These are phyloP conservation scores for Gomphus bonarii DNA, from an alignment of 1,284 basidiomycete species.

Conservation along the genomic window DNA sequence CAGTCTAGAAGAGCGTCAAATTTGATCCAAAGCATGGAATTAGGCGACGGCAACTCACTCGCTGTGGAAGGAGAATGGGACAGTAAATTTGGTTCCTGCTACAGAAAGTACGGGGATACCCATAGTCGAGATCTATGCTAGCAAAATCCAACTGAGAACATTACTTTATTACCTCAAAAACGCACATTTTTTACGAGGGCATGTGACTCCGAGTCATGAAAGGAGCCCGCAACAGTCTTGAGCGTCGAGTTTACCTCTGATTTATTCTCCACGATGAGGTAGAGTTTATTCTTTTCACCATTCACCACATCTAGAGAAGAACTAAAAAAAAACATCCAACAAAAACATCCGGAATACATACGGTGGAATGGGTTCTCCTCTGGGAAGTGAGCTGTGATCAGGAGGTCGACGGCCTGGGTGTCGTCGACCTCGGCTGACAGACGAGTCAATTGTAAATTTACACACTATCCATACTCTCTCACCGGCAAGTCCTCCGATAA, in stretches of 20 bases:
- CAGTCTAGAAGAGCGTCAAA: constrained; percentile 34
- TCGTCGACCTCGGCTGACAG: constrained; percentile 4
- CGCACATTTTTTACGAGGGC: constrained; percentile 67
- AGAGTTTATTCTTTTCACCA: constrained; percentile 70
- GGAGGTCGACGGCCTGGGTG: constrained; percentile 31
- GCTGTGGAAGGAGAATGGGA: constrained; percentile 74
- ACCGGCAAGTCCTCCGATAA: constrained; percentile 7
- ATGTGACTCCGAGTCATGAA: constrained; percentile 59
- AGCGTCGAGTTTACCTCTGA: constrained; percentile 70
- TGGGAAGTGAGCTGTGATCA: constrained; percentile 58
- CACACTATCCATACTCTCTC: neutral
- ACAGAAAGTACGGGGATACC: constrained; percentile 52
- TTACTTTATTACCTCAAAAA: constrained; percentile 14
- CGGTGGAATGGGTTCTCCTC: constrained; percentile 76
- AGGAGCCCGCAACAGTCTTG: constrained; percentile 57
- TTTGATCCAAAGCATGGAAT: constrained; percentile 12
- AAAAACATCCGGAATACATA: constrained; percentile 32
- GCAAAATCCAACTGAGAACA: constrained; percentile 6
- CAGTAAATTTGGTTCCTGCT: constrained; percentile 53
- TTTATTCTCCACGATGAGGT: constrained; percentile 64
- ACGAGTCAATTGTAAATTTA: neutral
- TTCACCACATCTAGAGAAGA: constrained; percentile 64
- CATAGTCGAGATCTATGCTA: constrained; percentile 48
- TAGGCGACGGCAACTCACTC: constrained; percentile 48
- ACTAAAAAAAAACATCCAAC: constrained; percentile 4